phyloP scores from a whole-genome alignment of 305 asterid genomes.

The Fraxinus latifolia region DNA sequence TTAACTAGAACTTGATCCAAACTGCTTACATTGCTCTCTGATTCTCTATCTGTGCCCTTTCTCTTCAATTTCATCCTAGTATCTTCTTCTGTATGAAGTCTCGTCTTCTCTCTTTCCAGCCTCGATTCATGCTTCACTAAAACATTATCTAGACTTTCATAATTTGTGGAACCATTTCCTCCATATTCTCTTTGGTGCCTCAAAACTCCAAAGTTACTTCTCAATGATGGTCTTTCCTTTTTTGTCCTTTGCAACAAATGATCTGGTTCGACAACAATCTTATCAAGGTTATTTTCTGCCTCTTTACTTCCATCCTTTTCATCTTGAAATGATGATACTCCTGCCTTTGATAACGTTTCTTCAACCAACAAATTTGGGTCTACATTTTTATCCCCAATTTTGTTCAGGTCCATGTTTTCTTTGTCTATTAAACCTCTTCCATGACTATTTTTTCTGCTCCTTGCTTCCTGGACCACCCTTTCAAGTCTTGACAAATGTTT shows the following conservation, averaged over 20 bases:
- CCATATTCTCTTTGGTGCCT: conserved; percentile 22
- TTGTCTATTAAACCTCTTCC: conserved; percentile 29
- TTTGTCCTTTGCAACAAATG: conserved; percentile 20
- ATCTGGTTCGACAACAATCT: conserved; percentile 22
- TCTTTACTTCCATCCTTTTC: neutral
- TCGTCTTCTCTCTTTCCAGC: conserved; percentile 61
- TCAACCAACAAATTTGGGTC: conserved; percentile 15
- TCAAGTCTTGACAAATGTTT: conserved; percentile 72
- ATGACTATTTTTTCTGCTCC: conserved; percentile 30
- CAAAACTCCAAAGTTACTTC: conserved; percentile 14
- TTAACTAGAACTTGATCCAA: conserved; percentile 70
- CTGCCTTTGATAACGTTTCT: conserved; percentile 4
- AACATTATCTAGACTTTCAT: conserved; percentile 63
- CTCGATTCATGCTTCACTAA: conserved; percentile 75
- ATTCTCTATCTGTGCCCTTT: conserved; percentile 27
- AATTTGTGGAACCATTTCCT: conserved; percentile 22
- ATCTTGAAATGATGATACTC: neutral
- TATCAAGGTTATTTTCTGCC: neutral
- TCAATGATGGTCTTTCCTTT: conserved; percentile 20
- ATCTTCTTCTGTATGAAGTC: conserved; percentile 37
- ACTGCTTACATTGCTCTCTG: conserved; percentile 39
- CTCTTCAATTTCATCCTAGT: conserved; percentile 33
- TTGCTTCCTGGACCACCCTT: conserved; percentile 78
- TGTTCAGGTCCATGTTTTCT: conserved; percentile 56
- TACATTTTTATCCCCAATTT: conserved; percentile 10